A percentile compares a stretch with the other conserved stretches of the same genome.
phyloP scores from a whole-genome alignment of 768 basidiomycete genomes.

The Clitopilus passeckerianus region DNA sequence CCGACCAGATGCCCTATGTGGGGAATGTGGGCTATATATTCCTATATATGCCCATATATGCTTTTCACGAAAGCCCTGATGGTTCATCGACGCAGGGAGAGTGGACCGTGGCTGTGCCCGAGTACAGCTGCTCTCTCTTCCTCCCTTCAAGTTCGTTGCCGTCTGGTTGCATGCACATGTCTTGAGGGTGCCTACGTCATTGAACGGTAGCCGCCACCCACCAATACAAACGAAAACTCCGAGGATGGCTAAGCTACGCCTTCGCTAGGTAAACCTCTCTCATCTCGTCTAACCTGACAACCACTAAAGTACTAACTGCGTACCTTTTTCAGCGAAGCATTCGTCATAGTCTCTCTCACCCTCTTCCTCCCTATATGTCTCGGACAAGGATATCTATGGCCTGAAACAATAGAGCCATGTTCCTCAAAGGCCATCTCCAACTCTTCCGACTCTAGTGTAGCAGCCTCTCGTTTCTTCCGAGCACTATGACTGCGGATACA shows the following conservation, averaged over 20 bases:
- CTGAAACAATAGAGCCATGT: slow-evolving; percentile 65
- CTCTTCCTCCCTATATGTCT: slow-evolving; percentile 80
- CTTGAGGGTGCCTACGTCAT: not conserved
- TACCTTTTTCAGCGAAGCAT: slow-evolving; percentile 54
- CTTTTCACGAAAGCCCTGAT: no score
- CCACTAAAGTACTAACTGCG: not conserved
- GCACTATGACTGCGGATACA: not conserved
- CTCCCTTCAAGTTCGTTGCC: no score
- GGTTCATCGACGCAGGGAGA: no score
- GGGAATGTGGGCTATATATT: no score
- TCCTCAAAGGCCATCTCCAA: slow-evolving; percentile 16
- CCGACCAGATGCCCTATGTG: no score
- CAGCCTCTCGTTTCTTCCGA: not conserved
- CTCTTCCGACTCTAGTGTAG: no score
- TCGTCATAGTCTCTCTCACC: slow-evolving; percentile 76
- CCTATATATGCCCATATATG: no score
- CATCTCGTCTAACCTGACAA: not conserved
- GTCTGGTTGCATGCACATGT: no score
- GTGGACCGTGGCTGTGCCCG: no score
- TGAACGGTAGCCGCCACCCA: slow-evolving; percentile 9
- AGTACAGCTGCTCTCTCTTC: no score
- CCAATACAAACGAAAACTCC: slow-evolving; percentile 38
- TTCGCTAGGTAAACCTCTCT: slow-evolving; percentile 60
- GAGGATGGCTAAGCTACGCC: slow-evolving; percentile 82
- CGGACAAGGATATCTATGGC: slow-evolving; percentile 77